Percentiles rank a stretch among this genome's conserved stretches.
phyloP scores from a whole-genome alignment of 805 yeast genomes.

The fission yeast (Schizosaccharomyces pombe) region ASM294v3 CU329670.1:1561001-1561500 shows the following conservation, averaged over 20 bases:
- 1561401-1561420: conserved; percentile 58
- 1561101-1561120: neutral
- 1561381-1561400: conserved; percentile 26
- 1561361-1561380: neutral
- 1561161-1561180: neutral
- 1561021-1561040: neutral
- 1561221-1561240: neutral
- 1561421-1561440: conserved; percentile 58
- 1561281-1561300: neutral
- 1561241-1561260: neutral
- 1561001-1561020: neutral
- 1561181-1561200: neutral
- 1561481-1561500: neutral
- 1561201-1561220: neutral
- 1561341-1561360: neutral
- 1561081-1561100: neutral
- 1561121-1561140: neutral
- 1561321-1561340: neutral
- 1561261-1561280: neutral
- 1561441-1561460: conserved; percentile 42
- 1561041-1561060: too few species aligned
- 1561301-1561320: neutral
- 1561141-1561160: neutral
- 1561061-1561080: too few species aligned
- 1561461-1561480: neutral